Base-by-base conservation (phyloP, 805 yeast species). In the Kodamaea leandrae region DNA sequence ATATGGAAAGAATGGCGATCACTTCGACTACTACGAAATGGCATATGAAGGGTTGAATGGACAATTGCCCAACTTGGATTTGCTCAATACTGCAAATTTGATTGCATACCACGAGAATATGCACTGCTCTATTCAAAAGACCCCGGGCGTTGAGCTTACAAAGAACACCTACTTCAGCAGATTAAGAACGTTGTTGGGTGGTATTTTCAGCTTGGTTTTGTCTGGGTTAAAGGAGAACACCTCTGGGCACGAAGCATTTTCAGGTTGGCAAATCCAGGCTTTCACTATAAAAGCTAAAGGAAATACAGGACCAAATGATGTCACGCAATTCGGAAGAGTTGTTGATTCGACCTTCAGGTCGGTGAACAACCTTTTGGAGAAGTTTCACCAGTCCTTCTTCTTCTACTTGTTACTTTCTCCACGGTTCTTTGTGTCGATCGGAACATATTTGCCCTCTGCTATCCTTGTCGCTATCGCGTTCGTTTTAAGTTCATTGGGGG, bases 241-340 rank as follows among this genome's bases (percentile, higher is more conserved):
- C 0, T 86, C 93, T n/a, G 75, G 75, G 3, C 80, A 89, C 51
- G 97, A 91, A 57, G 88, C 91, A 10, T 93, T 91, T 57, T 83
- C 93, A 39, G 97, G 98, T 4, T 93, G 96, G 95, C 83, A 95
- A 58, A 85, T 93, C 44, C 98, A 91, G 61, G 83, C 98, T 0
- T 60, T 93, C 15, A 86, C 96, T 0, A 56, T 93, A 24, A 75
- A 76, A 41, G 98, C 96, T 0, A 64, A 61, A 23, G 87, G 86
- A 1, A 66, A 63, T 2, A 12, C 21, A 1, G 86, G 86, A 1
- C 69, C 71, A 0, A 72, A 71, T 41, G 98, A 93, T 63, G 81
- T 91, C 43, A 91, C 98, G 1, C 88, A 93, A 18, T 83, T 85
- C 59, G 99, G 98, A 4, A 77, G 98, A 58, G 74, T 91, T 3